These are phyloP conservation scores for Saprolegnia parasitica DNA, from an alignment of 352 stramenopile genomes.

Conservation along the genomic window DNA sequence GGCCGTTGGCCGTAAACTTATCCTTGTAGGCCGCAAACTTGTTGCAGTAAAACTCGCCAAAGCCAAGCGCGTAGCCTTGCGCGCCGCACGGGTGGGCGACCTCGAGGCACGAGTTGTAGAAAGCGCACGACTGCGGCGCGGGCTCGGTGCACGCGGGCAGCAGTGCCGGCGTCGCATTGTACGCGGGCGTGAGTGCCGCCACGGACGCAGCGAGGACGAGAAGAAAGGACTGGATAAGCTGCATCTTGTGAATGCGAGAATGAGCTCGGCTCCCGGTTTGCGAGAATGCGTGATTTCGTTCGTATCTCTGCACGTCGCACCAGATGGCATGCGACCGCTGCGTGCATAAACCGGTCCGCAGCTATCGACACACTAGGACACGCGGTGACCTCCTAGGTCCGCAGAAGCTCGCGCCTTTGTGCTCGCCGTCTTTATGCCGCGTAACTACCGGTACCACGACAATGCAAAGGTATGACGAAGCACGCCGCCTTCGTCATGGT, in stretches of 20 bases:
- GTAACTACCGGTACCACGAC: too few species aligned
- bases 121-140: conserved; percentile 34
- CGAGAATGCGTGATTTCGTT: too few species aligned
- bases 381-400: too few species aligned
- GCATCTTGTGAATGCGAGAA: not conserved
- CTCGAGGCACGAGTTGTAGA: conserved; percentile 36
- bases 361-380: too few species aligned
- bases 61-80: conserved; percentile 33
- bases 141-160: conserved; percentile 30
- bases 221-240: not conserved
- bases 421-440: too few species aligned
- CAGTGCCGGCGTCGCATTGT: conserved; percentile 13
- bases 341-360: too few species aligned
- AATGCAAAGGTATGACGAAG: too few species aligned
- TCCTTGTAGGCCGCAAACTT: conserved; percentile 31
- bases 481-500: too few species aligned
- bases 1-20: conserved; percentile 32
- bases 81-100: conserved; percentile 31
- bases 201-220: not conserved
- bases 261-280: too few species aligned
- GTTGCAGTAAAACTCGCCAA: conserved; percentile 35
- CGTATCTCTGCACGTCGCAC: too few species aligned
- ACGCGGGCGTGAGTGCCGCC: not conserved
- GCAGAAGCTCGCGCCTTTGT: too few species aligned
- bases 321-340: too few species aligned